Evolutionary conservation across 345 rosid species (phyloP), one percentile per base, ranked within the genome.

Genomic region (Crucihimalaya himalaica): DNA sequence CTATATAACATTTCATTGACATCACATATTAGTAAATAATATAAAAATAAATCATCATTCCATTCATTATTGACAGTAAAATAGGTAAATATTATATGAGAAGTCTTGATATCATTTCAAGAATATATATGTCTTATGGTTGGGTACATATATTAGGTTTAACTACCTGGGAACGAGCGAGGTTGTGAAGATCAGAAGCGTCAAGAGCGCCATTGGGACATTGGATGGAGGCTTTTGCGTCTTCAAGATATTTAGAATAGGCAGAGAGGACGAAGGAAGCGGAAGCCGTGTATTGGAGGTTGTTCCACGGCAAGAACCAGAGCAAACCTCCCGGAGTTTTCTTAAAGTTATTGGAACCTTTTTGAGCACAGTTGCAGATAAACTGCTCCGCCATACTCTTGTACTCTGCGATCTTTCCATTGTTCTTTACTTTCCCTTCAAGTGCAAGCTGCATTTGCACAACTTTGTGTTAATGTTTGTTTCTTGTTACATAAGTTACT

Each of bases 341-440:
- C 58, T 63, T 78, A 9, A 72, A 66, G 40, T 75, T 80, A 71
- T 77, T 87, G 29, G 81, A 76, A 48, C 96, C 96, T 66, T 89
- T 96, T 47, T 95, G 98, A 18, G 93, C 83, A 28, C 93, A 81
- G 3, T 93, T 88, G 76, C 98, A 94, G 31, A 91, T 86, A 66
- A 94, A 94, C 74, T 87, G 86, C 79, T 91, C 98, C 3, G 98
- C 97, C 70, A 84, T 92, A 45, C 81, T 93, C 43, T 87, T 94
- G 88, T 91, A 91, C 50, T 89, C 96, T 58, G 85, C 66, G 73
- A 77, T 6, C 60, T 54, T 70, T 43, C 80, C 80, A 15, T 50
- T 57, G 8, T 25, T 77, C 31, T 55, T 27, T 48, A 63, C 29
- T 39, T 70, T 70, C 57, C 69, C 85, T 86, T 59, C 91, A 84